These are phyloP conservation scores for Mycena venus DNA, from an alignment of 768 basidiomycete genomes.

Conservation along the genomic window DNA sequence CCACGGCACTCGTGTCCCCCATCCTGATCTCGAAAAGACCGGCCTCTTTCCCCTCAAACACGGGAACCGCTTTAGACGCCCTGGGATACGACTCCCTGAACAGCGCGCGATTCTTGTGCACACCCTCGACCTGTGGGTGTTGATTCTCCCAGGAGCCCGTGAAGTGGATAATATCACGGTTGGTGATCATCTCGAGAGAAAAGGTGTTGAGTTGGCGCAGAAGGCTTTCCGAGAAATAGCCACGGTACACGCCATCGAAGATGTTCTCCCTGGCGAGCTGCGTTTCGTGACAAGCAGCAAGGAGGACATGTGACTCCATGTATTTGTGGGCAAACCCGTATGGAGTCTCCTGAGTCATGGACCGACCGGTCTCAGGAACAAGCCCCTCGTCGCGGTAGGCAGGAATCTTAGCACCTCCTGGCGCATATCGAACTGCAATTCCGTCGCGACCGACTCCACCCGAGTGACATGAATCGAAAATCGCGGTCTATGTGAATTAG, in stretches of 20 bases:
- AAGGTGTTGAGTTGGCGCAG: neutral
- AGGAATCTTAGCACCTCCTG: neutral
- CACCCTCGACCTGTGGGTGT: neutral
- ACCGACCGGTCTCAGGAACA: neutral
- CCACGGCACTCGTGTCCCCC: neutral
- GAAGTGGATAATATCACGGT: neutral
- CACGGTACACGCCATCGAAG: neutral
- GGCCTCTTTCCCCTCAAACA: neutral
- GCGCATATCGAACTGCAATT: neutral
- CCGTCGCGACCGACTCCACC: no score
- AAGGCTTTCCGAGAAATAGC: neutral
- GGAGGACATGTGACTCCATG: neutral
- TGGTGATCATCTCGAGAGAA: neutral
- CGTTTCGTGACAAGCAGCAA: neutral
- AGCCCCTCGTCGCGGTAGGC: neutral
- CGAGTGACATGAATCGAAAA: neutral
- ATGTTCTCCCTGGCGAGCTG: neutral
- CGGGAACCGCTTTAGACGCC: neutral
- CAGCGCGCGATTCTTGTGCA: neutral
- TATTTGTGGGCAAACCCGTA: neutral
- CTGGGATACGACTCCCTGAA: neutral
- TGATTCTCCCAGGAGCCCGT: neutral
- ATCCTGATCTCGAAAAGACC: neutral
- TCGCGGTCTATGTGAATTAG: neutral
- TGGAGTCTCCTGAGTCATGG: neutral